Evolutionary conservation across 225 moss, liverwort and hornwort genomes (phyloP), one percentile per base, ranked within the genome.

Genomic region (Polytrichum formosum): DNA sequence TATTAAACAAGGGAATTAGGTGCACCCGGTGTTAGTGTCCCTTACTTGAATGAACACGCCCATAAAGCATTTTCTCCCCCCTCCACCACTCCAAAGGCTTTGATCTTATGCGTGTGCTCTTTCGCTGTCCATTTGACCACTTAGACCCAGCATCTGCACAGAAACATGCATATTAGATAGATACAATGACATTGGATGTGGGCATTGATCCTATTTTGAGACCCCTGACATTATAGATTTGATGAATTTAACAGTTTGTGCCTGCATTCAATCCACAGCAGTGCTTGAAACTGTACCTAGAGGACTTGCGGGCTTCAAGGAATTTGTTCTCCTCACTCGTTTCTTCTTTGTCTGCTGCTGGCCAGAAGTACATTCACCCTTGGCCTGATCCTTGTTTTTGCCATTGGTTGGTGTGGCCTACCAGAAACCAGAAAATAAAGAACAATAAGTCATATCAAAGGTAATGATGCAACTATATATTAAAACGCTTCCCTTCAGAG

Each of bases 81-180:
- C 87, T 88, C 87, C 87, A 88, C 82, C 84, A 88, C 72, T 88
- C 87, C 75, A 88, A 71, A 73, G 87, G 87, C 62, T 88, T 84
- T 28, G 84, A 88, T 71, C 68, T 79, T 65, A 84, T 88, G 46
- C 87, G 87, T 67, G 87, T 84, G 71, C 87, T 88, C 72, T 77
- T 63, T 60, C 87, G 84, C 73, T 82, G 74, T 58, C 87, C 87
- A 33, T 88, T 77, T 31, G 82, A 64, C 87, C 87, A 88, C 58
- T 88, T 84, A 62, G 87, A 79, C 61, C 87, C 87, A 75, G 87
- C 87, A 77, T 80, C 87, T 84, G 84, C 77, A 66, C 58, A 58
- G 8, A n/a, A 46, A 16, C 46, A 46, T 2, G 13, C 16, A 46
- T 46, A 37, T 13, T 10, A 37, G 10, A 37, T 37, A 37, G 2